Percentiles rank a stretch among this genome's conserved stretches.
Conservation (phyloP, 2,329 filamentous ascomycete species). For the Penicillium brevicompactum region DNA sequence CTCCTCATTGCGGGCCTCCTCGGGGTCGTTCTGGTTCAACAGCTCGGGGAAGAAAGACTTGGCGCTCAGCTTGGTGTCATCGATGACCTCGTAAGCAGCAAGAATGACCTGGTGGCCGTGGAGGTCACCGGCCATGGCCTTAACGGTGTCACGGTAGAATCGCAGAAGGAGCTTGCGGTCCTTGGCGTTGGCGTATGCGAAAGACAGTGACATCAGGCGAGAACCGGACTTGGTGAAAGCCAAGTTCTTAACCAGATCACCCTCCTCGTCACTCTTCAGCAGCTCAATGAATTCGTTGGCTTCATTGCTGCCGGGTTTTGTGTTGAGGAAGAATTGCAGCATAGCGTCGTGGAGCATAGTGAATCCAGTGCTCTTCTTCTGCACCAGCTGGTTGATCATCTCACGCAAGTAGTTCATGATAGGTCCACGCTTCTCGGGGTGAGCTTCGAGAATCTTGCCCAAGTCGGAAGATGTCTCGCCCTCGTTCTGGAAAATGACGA, state of each 20-base stretch:
- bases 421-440: constrained; percentile 81
- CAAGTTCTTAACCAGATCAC: constrained; percentile 90
- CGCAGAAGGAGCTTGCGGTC: constrained; percentile 87
- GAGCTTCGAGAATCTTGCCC: constrained; percentile 69
- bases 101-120: constrained; percentile 81
- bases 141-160: constrained; percentile 86
- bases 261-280: constrained; percentile 87
- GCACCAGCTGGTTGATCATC: constrained; percentile 87
- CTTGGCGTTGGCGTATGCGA: constrained; percentile 87
- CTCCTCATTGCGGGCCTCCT: constrained; percentile 45
- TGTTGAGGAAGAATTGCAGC: constrained; percentile 90
- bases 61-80: constrained; percentile 85
- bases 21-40: constrained; percentile 63
- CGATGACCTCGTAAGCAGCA: constrained; percentile 84
- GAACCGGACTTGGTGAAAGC: constrained; percentile 92
- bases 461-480: constrained; percentile 63
- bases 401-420: constrained; percentile 85
- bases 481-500: constrained; percentile 72
- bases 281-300: constrained; percentile 85
- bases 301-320: constrained; percentile 75
- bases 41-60: constrained; percentile 89
- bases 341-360: constrained; percentile 98
- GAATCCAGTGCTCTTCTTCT: constrained; percentile 96
- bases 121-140: constrained; percentile 78
- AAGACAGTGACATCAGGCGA: constrained; percentile 74